Base-by-base conservation (phyloP, 768 basidiomycete genomes). In the Hygrocybe punicea region DNA sequence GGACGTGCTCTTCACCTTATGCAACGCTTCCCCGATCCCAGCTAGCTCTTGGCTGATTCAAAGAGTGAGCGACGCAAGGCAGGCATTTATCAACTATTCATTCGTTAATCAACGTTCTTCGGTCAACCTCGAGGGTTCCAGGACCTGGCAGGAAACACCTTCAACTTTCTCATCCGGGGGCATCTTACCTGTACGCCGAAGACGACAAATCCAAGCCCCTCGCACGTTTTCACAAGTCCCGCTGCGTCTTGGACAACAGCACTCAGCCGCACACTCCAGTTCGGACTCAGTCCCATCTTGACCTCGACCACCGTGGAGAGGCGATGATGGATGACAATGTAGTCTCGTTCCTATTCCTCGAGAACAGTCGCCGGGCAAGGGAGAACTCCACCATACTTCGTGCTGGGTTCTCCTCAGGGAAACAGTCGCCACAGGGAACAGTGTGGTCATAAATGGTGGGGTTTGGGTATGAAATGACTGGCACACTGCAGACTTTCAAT, bases 41-140 rank as follows among this genome's bases (percentile, higher is more conserved):
- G 45, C 69, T 4, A 69, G 70, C 16, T 64, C 65, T n/a, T 78
- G 77, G 77, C 54, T 78, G 58, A 71, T 73, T 79, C 59, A 74
- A 71, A 36, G 65, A 73, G 76, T 78, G 57, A 53, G 75, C 65
- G n/a, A n/a, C n/a, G n/a, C n/a, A n/a, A n/a, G n/a, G n/a, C n/a
- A n/a, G n/a, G n/a, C 14, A 14, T 33, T 29, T 14, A 6, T 6
- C 21, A 35, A 25, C 16, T 39, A 47, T 33, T 7, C 2, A 10
- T 36, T 47, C 2, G 29, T 34, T 25, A 34, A 35, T 23, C 34
- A 25, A 33, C 17, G 21, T 49, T n/a, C n/a, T n/a, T n/a, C n/a
- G n/a, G n/a, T n/a, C n/a, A n/a, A n/a, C n/a, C n/a, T n/a, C n/a
- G n/a, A n/a, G n/a, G n/a, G n/a, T n/a, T n/a, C n/a, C n/a, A n/a